Evolutionary conservation across 768 basidiomycete genomes (phyloP).

Genomic region (Suillus weaverae): DNA sequence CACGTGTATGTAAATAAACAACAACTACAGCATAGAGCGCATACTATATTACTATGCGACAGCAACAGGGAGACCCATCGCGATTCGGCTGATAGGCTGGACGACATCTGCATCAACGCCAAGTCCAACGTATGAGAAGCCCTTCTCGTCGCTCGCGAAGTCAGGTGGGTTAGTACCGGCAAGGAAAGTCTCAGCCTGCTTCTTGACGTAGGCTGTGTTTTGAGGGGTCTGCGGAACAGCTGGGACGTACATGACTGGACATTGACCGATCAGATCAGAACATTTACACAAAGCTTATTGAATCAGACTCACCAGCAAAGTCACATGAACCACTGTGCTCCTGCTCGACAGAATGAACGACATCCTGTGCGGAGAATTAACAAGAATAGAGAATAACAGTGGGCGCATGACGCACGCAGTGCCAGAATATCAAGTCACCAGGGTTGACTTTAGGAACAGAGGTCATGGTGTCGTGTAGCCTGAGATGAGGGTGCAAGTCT

Average conservation of each 20-base stretch:
- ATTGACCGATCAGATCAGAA: background rate
- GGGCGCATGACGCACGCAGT: conserved; percentile 43
- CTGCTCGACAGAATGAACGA: conserved; percentile 46
- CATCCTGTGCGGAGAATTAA: conserved; percentile 33
- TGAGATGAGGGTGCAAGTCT: conserved; percentile 64
- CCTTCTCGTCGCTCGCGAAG: conserved; percentile 53
- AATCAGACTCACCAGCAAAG: conserved; percentile 48
- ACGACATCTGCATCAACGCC: conserved; percentile 42
- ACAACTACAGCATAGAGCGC: background rate
- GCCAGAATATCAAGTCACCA: conserved; percentile 82
- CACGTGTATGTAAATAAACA: background rate
- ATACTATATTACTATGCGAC: conserved; percentile 3
- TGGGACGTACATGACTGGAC: conserved; percentile 74
- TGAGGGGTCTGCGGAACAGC: conserved; percentile 65
- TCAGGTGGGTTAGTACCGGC: conserved; percentile 67
- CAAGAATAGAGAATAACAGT: background rate
- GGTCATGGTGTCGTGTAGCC: conserved; percentile 63
- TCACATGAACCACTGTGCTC: conserved; percentile 55
- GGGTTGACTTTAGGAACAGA: conserved; percentile 70
- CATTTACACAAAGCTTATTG: background rate
- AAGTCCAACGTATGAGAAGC: conserved; percentile 39
- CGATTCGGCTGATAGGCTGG: conserved; percentile 33
- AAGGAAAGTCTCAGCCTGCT: conserved; percentile 64
- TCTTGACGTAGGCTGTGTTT: conserved; percentile 59
- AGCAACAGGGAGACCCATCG: conserved; percentile 43